A percentile compares a stretch with the other conserved stretches of the same genome.
Conservation (phyloP, 2,329 filamentous ascomycete species). For the Aspergillus neotritici region DNA sequence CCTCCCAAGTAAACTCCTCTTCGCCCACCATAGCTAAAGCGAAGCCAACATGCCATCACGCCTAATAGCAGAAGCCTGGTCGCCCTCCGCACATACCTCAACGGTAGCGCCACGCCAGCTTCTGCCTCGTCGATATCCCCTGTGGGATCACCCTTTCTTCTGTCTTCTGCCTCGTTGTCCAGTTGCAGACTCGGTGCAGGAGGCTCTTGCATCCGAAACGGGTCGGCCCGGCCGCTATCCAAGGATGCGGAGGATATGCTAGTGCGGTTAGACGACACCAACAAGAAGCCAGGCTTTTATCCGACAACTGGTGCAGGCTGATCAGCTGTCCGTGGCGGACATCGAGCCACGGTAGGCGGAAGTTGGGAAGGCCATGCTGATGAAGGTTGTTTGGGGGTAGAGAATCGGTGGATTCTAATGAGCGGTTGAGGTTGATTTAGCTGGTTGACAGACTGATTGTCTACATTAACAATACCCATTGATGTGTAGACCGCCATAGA, state of each 20-base stretch:
- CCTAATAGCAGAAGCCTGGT: too few species aligned
- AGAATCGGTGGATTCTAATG: conserved; percentile 42
- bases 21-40: too few species aligned
- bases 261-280: conserved; percentile 31
- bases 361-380: conserved; percentile 32
- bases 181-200: conserved; percentile 30
- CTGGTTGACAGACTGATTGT: too few species aligned
- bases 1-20: too few species aligned
- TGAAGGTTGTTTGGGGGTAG: conserved; percentile 43
- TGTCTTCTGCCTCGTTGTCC: conserved; percentile 40
- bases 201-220: conserved; percentile 40
- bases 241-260: conserved; percentile 34
- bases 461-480: too few species aligned
- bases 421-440: conserved; percentile 28
- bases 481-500: too few species aligned
- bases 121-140: conserved; percentile 43
- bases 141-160: conserved; percentile 41
- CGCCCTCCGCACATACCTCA: conserved; percentile 34
- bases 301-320: conserved; percentile 37
- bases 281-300: conserved; percentile 34
- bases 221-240: conserved; percentile 26
- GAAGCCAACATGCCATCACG: too few species aligned
- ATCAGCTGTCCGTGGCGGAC: conserved; percentile 24
- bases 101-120: conserved; percentile 31
- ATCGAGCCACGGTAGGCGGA: conserved; percentile 37